Conservation (phyloP, 2,329 filamentous ascomycete species). For the Penicillium sclerotigenum region DNA sequence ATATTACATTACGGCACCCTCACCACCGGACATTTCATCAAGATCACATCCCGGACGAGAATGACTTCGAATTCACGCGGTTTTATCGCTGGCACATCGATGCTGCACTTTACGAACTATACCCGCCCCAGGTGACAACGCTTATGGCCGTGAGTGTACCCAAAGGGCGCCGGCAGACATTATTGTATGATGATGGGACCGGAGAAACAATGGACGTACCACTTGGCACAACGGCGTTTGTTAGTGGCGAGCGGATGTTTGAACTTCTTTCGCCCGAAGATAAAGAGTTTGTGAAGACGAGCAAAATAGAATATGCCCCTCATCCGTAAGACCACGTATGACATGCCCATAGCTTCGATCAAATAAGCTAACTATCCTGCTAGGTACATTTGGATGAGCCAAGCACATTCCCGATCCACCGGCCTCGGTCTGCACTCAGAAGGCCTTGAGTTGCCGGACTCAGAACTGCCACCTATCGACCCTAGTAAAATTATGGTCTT, state of each 20-base stretch:
- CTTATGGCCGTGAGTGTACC: constrained; percentile 73
- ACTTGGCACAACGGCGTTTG: constrained; percentile 74
- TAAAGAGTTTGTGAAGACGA: constrained; percentile 64
- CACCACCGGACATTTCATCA: constrained; percentile 76
- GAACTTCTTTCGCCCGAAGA: constrained; percentile 63
- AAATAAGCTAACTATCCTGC: not conserved
- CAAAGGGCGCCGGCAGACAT: constrained; percentile 60
- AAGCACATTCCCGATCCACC: constrained; percentile 62
- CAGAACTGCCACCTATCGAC: constrained; percentile 64
- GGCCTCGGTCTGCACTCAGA: constrained; percentile 71
- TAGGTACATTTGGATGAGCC: constrained; percentile 70
- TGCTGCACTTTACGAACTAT: constrained; percentile 69
- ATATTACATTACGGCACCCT: constrained; percentile 68
- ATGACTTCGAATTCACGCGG: constrained; percentile 56
- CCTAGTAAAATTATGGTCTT: constrained; percentile 65
- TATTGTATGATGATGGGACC: constrained; percentile 71
- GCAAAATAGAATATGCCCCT: constrained; percentile 70
- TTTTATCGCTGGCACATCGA: constrained; percentile 82
- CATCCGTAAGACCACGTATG: constrained; percentile 55
- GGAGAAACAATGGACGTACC: constrained; percentile 65
- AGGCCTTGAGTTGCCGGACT: constrained; percentile 57
- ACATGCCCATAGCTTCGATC: not conserved
- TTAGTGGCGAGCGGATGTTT: constrained; percentile 68
- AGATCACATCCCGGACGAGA: constrained; percentile 58
- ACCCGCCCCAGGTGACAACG: constrained; percentile 70